Evolutionary conservation across 2,329 filamentous ascomycete species (phyloP), one percentile per base, ranked within the genome.

Genomic region (Neopestalotiopsis clavispora): DNA sequence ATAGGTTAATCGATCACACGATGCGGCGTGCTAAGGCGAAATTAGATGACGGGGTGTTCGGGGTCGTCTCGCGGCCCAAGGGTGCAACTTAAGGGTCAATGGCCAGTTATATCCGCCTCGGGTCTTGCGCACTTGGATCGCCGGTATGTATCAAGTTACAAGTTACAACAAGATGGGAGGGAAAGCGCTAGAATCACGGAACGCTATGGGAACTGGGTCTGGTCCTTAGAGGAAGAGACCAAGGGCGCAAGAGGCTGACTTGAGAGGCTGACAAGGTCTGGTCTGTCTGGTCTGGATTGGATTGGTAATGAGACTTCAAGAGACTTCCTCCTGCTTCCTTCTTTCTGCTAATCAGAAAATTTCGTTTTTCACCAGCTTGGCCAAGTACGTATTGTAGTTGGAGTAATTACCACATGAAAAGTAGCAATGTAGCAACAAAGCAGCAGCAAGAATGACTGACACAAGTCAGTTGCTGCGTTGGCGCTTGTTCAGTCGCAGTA

Each of bases 391-490:
- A 28, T 28, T 52, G 45, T 38, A 38, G 34, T 38, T 28, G 23
- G 23, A 38, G 34, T 38, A 10, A 38, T 38, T 38, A 38, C 34
- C 34, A 38, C 34, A 38, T 38, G 34, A 38, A 38, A 38, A 38
- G 34, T 10, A 38, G 34, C 34, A 38, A 38, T 38, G 34, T 38
- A 38, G 34, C 23, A 28, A 28, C 23, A n/a, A 58, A 30, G 23
- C 17, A 58, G 58, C 58, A 32, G 17, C 28, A 38, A 34, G 32
- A n/a, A 34, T 38, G 59, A 30, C 30, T 34, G 17, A 13, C 59
- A 34, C 59, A 62, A 62, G 59, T 62, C 59, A 62, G 59, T 62
- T n/a, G 59, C 28, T 62, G 59, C 59, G 59, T 42, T 62, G 59
- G 59, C 59, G 57, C 57, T 28, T 14, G 23, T 34, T 38, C 34